phyloP scores from a whole-genome alignment of 2,329 filamentous ascomycete species.

The Cytospora mali region DNA sequence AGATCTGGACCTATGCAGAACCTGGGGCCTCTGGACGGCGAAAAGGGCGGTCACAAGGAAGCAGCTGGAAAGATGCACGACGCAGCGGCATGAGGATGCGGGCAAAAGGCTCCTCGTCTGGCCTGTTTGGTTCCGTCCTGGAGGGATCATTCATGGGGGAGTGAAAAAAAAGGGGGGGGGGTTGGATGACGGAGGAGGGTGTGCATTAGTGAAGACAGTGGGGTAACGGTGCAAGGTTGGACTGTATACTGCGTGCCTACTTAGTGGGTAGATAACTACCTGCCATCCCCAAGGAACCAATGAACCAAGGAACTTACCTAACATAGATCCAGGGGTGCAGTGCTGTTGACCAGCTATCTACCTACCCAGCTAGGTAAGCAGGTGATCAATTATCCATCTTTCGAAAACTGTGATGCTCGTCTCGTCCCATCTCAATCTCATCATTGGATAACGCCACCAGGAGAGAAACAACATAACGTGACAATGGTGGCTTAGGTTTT shows the following conservation, averaged over 20 bases:
- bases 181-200: background rate
- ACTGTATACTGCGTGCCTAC: background rate
- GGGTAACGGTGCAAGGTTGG: background rate
- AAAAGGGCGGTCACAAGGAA: constrained; percentile 27
- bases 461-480: background rate
- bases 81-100: no score
- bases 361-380: background rate
- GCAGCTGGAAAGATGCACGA: constrained; percentile 7
- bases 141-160: background rate
- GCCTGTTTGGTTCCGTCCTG: background rate
- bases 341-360: background rate
- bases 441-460: background rate
- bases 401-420: no score
- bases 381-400: no score
- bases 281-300: background rate
- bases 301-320: no score
- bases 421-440: background rate
- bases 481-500: background rate
- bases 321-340: background rate
- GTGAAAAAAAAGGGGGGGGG: background rate
- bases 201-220: background rate
- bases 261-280: background rate
- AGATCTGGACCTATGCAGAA: background rate
- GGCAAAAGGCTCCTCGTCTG: constrained; percentile 8
- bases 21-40: background rate